These are phyloP conservation scores for Aphanocladium album DNA, from an alignment of 2,329 filamentous ascomycete genomes.

Conservation along the genomic window DNA sequence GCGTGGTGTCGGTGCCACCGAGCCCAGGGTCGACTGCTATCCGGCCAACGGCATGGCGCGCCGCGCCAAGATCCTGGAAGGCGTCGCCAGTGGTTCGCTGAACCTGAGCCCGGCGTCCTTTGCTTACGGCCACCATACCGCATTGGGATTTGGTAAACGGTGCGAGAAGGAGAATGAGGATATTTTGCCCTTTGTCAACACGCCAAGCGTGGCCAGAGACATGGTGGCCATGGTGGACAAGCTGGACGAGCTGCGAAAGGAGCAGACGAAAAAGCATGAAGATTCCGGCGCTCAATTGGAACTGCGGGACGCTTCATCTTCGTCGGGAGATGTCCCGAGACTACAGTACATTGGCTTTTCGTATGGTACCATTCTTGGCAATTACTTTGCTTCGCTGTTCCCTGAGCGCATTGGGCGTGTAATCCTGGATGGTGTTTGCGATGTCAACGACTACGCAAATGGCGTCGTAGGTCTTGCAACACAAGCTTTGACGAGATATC, in stretches of 20 bases:
- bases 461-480: constrained; percentile 21
- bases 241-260: constrained; percentile 27
- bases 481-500: too few species aligned
- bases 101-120: constrained; percentile 17
- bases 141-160: constrained; percentile 23
- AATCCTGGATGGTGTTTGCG: constrained; percentile 35
- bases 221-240: constrained; percentile 40
- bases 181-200: constrained; percentile 30
- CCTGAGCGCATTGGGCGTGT: constrained; percentile 35
- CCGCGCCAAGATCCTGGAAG: constrained; percentile 24
- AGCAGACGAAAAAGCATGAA: neutral
- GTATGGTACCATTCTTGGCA: constrained; percentile 36
- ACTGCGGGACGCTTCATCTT: neutral
- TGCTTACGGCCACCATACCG: constrained; percentile 21
- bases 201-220: constrained; percentile 35
- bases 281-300: neutral
- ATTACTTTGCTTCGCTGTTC: constrained; percentile 32
- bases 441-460: constrained; percentile 32
- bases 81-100: constrained; percentile 25
- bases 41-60: constrained; percentile 24
- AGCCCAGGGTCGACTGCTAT: constrained; percentile 36
- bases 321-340: constrained; percentile 15
- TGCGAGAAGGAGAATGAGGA: constrained; percentile 24
- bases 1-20: constrained; percentile 33
- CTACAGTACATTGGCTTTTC: constrained; percentile 48